Conservation (phyloP, 176 grass and related monocot species). For the Coix lacrymajobi region DNA sequence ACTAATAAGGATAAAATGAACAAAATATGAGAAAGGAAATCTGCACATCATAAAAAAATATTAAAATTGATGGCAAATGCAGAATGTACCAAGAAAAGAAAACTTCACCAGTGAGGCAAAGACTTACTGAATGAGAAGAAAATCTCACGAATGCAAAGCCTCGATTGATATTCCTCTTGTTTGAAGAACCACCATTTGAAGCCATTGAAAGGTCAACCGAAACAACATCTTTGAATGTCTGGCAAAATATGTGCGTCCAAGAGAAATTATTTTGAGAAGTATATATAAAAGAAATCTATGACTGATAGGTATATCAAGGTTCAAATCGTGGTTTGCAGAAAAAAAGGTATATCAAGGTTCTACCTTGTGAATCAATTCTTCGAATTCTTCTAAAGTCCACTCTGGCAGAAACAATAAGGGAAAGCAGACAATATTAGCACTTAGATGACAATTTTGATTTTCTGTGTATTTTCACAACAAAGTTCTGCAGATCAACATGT, state of each 20-base stretch:
- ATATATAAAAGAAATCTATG: background rate
- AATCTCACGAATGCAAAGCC: slow-evolving; percentile 84
- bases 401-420: slow-evolving; percentile 42
- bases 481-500: slow-evolving; percentile 11
- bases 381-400: slow-evolving; percentile 72
- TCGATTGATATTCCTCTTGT: slow-evolving; percentile 53
- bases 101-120: background rate
- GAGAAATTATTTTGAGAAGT: background rate
- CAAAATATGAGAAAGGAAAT: slow-evolving; percentile 9
- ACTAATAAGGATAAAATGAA: background rate
- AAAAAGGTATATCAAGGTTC: no score
- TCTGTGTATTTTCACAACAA: background rate
- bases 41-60: background rate
- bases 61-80: background rate
- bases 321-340: no score
- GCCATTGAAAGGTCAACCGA: slow-evolving; percentile 70
- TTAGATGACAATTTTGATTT: slow-evolving; percentile 11
- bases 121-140: slow-evolving; percentile 72
- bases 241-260: background rate
- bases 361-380: slow-evolving; percentile 74
- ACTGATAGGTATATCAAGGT: background rate
- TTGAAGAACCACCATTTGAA: slow-evolving; percentile 44
- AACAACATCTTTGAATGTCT: slow-evolving; percentile 78
- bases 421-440: background rate
- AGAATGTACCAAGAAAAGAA: background rate